These are phyloP conservation scores for Heterobasidion parviporum DNA, from an alignment of 1,284 basidiomycete species.

Conservation along the genomic window DNA sequence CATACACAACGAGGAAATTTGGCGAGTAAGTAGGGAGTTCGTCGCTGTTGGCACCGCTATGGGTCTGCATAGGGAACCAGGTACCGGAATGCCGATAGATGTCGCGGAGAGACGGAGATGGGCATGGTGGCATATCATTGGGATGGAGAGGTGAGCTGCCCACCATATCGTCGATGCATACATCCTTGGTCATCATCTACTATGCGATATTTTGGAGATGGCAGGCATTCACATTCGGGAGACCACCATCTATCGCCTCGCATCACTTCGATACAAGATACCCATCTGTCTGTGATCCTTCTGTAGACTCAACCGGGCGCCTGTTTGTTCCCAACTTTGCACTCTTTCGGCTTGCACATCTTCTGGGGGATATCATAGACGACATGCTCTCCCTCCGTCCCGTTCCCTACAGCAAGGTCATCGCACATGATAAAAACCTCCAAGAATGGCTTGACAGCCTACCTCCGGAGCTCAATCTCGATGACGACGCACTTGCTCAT, in stretches of 20 bases:
- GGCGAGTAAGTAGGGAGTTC: constrained; percentile 65
- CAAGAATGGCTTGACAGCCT: constrained; percentile 66
- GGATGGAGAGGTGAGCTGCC: constrained; percentile 55
- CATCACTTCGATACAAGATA: constrained; percentile 75
- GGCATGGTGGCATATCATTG: constrained; percentile 82
- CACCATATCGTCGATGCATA: neutral
- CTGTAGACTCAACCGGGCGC: constrained; percentile 51
- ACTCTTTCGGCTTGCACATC: constrained; percentile 62
- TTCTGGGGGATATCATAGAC: constrained; percentile 75
- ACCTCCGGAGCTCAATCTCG: constrained; percentile 62
- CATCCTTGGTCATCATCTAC: neutral
- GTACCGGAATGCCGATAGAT: constrained; percentile 58
- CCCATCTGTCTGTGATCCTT: constrained; percentile 55
- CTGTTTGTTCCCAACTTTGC: constrained; percentile 67
- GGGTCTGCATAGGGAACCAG: constrained; percentile 78
- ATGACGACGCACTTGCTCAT: constrained; percentile 64
- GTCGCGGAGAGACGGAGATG: constrained; percentile 69
- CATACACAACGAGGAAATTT: constrained; percentile 70
- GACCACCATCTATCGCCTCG: constrained; percentile 62
- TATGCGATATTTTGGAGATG: constrained; percentile 36
- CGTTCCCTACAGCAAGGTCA: constrained; percentile 63
- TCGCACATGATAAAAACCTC: constrained; percentile 59
- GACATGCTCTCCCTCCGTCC: constrained; percentile 68
- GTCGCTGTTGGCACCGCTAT: constrained; percentile 67
- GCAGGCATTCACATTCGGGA: constrained; percentile 80